phyloP scores from a whole-genome alignment of 2,329 filamentous ascomycete genomes.

The Biscogniauxia mediterranea region DNA sequence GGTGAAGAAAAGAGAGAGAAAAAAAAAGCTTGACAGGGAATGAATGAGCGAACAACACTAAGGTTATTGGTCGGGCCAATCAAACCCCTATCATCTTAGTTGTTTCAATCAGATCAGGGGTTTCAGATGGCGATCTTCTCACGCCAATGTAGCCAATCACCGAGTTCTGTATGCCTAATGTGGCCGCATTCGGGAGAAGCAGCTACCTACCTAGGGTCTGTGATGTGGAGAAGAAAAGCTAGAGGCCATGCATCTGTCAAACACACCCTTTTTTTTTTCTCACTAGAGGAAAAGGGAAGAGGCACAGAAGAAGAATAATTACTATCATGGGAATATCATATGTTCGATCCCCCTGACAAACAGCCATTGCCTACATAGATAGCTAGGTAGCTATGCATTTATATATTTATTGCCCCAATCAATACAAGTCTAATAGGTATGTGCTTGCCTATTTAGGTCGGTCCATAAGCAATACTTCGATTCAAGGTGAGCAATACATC shows the following conservation, averaged over 20 bases:
- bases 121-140: slow-evolving; percentile 2
- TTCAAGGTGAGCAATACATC: background rate
- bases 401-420: too few relatives aligned
- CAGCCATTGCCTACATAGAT: too few relatives aligned
- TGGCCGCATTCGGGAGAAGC: background rate
- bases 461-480: too few relatives aligned
- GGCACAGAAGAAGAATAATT: background rate
- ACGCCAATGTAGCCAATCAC: slow-evolving; percentile 1
- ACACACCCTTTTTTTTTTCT: background rate
- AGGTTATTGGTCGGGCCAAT: background rate
- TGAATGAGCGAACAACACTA: slow-evolving; percentile 1
- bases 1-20: background rate
- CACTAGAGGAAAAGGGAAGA: background rate
- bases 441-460: too few relatives aligned
- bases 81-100: slow-evolving; percentile 6
- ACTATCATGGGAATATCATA: background rate
- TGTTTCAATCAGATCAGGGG: slow-evolving; percentile 14
- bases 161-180: background rate
- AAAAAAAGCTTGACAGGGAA: background rate
- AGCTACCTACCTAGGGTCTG: background rate
- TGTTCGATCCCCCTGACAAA: background rate
- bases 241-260: background rate
- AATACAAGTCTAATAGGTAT: too few relatives aligned
- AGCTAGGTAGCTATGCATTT: too few relatives aligned
- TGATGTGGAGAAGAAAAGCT: background rate